Base-by-base conservation (phyloP, 306 rosid species). In the Vicia faba region DNA sequence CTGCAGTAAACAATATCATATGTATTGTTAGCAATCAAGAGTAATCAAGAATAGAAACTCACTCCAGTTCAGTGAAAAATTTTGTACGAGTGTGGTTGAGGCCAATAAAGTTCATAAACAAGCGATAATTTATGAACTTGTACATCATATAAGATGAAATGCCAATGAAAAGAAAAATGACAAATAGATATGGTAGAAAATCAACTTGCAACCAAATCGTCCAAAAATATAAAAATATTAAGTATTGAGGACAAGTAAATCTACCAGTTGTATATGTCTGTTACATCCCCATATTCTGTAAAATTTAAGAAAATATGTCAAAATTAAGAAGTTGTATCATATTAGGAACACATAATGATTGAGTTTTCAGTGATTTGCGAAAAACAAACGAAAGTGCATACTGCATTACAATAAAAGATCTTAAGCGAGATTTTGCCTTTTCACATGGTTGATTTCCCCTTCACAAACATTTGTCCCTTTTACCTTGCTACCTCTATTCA, bases 211-310 rank as follows among this genome's bases (percentile, higher is more conserved):
- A 76, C 49, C 36, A 48, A 67, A 43, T 48, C 4, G 1, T 44
- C 31, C 15, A 60, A 67, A 55, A 66, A 71, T 66, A 41, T 49
- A 60, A 63, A 58, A 38, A 69, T 49, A 33, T 11, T 23, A 39
- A 33, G 29, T 66, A 19, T 61, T 64, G 58, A 77, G 75, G 56
- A 70, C 39, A 57, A 78, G 80, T 67, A 28, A 59, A 63, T 55
- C 66, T 87, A 92, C 98, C 98, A 92, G 84, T 74, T 92, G 79
- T 92, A 89, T 55, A 92, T 89, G 82, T 92, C 91, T 2, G 98
- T 92, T 44, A 92, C 85, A 79, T 92, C 95, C 69, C 96, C 98
- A 73, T 87, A 92, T 82, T 89, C 98, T 92, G 98, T 43, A 75
- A 56, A 71, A 26, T 36, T 12, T 41, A 57, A 25, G 16, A 68